phyloP scores from a whole-genome alignment of 345 rosid species.

The Citrus medica region DNA sequence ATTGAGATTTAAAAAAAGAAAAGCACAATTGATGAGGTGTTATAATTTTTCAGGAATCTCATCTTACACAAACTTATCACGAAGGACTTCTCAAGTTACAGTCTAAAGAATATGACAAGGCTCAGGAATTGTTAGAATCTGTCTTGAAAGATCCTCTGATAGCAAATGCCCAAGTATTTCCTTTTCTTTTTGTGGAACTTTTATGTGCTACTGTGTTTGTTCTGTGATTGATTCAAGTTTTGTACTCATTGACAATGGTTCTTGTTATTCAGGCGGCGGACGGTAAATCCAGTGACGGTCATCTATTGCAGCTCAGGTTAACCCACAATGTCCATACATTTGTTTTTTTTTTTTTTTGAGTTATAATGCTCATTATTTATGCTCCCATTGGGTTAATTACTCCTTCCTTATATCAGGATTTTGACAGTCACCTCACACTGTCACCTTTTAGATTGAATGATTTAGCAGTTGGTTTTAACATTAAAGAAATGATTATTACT shows the following conservation, averaged over 20 bases:
- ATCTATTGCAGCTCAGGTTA: constrained; percentile 89
- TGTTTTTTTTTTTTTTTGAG: neutral
- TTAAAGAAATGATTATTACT: neutral
- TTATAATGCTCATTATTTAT: neutral
- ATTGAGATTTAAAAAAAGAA: too few relatives aligned
- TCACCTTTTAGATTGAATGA: neutral
- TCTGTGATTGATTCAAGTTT: neutral
- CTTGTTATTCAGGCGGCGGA: constrained; percentile 53
- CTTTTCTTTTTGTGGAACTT: constrained; percentile 1
- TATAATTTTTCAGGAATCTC: constrained; percentile 65
- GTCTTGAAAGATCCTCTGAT: constrained; percentile 82
- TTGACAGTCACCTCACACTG: too few relatives aligned
- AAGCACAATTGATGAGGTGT: neutral
- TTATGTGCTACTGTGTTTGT: constrained; percentile 2
- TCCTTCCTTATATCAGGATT: too few relatives aligned
- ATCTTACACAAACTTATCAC: constrained; percentile 83
- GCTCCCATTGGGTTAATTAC: too few relatives aligned
- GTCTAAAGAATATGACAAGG: constrained; percentile 80
- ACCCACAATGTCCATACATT: neutral
- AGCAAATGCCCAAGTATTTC: constrained; percentile 58
- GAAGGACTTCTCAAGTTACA: constrained; percentile 90
- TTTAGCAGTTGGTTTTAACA: neutral
- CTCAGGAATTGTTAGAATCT: constrained; percentile 69
- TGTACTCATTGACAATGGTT: neutral
- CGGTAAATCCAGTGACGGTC: constrained; percentile 61